These are phyloP conservation scores for Cryptosporidium muris DNA, from an alignment of 169 alveolate species.

Conservation along the genomic window DNA sequence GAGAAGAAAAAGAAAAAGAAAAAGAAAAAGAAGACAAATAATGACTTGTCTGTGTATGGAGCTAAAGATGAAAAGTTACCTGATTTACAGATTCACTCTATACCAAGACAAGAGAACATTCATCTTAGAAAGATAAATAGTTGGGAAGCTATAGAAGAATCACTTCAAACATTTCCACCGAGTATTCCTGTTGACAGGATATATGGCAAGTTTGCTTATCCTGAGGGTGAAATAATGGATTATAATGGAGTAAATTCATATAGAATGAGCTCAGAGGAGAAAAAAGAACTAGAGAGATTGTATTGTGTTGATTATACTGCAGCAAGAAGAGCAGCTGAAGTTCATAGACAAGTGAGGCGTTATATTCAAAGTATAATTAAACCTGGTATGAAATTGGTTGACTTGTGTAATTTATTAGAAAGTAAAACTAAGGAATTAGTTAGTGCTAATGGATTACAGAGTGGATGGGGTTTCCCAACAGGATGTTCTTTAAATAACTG, in stretches of 20 bases:
- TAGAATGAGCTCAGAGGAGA: slow-evolving; percentile 88
- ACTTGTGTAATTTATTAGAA: slow-evolving; percentile 95
- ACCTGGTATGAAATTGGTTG: slow-evolving; percentile 95
- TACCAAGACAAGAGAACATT: slow-evolving; percentile 75
- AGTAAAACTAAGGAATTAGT: slow-evolving; percentile 93
- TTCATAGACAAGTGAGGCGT: slow-evolving; percentile 97
- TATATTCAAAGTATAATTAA: slow-evolving; percentile 93
- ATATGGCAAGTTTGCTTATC: slow-evolving; percentile 69
- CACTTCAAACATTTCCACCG: slow-evolving; percentile 81
- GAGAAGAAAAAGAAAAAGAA: slow-evolving; percentile 15
- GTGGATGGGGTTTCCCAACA: slow-evolving; percentile 99
- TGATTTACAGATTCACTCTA: slow-evolving; percentile 58
- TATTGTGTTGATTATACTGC: slow-evolving; percentile 87
- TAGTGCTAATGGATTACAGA: slow-evolving; percentile 92
- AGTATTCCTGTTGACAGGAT: slow-evolving; percentile 79
- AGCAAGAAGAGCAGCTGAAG: slow-evolving; percentile 98
- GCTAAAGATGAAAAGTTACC: slow-evolving; percentile 61
- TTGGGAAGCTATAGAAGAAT: slow-evolving; percentile 78
- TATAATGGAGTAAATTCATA: slow-evolving; percentile 86
- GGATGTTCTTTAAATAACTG: slow-evolving; percentile 96
- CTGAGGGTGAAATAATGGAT: slow-evolving; percentile 87
- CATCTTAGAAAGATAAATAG: slow-evolving; percentile 76
- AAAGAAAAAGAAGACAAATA: slow-evolving; percentile 60
- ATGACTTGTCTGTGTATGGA: background rate
- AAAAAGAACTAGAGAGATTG: slow-evolving; percentile 88